Evolutionary conservation across 257 asterid species (phyloP).

Genomic region (Solanum dulcamara): DNA sequence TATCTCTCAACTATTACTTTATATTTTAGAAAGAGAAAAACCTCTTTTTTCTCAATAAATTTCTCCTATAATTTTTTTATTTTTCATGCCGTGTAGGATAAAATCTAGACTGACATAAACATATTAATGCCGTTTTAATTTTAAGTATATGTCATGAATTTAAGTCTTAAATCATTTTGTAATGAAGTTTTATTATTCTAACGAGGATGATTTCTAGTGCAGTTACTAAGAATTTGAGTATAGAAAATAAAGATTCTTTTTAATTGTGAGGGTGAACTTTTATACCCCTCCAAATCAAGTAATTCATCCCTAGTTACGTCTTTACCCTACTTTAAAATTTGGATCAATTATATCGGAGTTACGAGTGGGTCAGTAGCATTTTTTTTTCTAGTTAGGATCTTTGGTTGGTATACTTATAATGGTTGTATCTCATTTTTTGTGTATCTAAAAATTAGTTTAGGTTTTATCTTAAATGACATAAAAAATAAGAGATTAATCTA

Average conservation of each 20-base stretch:
- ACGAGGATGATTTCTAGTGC: too few relatives aligned
- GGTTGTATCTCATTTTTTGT: background rate
- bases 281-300: background rate
- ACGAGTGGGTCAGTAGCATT: too few relatives aligned
- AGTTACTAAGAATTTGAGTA: background rate
- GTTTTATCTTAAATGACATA: background rate
- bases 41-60: too few relatives aligned
- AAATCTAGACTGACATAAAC: background rate
- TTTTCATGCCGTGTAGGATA: background rate
- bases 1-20: too few relatives aligned
- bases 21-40: too few relatives aligned
- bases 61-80: too few relatives aligned
- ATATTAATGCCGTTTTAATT: background rate
- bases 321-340: too few relatives aligned
- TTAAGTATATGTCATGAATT: too few relatives aligned
- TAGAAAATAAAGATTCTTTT: too few relatives aligned
- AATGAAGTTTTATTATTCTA: background rate
- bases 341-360: background rate
- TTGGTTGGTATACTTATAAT: background rate
- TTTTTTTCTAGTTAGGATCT: background rate
- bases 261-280: background rate
- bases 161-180: background rate
- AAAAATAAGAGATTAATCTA: too few relatives aligned
- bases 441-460: background rate
- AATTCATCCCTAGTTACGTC: background rate